Evolutionary conservation across 176 grass and related monocot genomes (phyloP), one percentile per base, ranked within the genome.

Genomic region (Rhynchospora breviuscula): DNA sequence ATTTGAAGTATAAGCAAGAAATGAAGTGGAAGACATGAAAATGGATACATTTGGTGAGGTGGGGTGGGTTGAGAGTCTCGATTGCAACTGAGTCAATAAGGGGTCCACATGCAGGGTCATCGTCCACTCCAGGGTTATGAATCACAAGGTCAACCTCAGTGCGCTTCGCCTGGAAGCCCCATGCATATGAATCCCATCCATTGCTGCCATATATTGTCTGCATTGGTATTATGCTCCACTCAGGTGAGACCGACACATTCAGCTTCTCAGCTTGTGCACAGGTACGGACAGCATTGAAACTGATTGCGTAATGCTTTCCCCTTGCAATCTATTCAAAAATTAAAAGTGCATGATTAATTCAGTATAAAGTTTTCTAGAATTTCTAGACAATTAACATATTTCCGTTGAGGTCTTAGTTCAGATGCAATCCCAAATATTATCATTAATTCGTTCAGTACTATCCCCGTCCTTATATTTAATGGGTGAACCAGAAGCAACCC

Each of bases 151-250:
- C 47, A 0, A 97, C 90, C 6, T 9, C 17, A 31, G 56, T 81
- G 19, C 89, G 43, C 83, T 88, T 86, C 10, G 92, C 92, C 76
- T 81, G 86, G 89, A 98, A 94, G 0, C 87, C 95, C 95, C 95
- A 94, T n/a, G 92, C 70, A 86, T 94, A 98, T 22, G 85, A 98
- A 86, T 92, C 92, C 90, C 95, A 98, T 1, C 95, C 95, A 77
- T 31, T 89, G 89, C 90, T 90, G 85, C 90, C 85, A 86, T 91
- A 94, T 73, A 91, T 84, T 17, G 92, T 98, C 85, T 98, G 95
- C 51, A 98, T 89, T n/a, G 92, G 85, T 14, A 97, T 72, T 10
- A 89, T 67, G 2, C 89, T 85, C 22, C 80, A 92, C 86, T 98
- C 95, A 31, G 88, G 95, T 53, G 87, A 89, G 8, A 91, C 92